Percentiles rank a stretch among this genome's conserved stretches.
Conservation (phyloP, 352 stramenopile genomes). For the Pythium sukuiense region DNA sequence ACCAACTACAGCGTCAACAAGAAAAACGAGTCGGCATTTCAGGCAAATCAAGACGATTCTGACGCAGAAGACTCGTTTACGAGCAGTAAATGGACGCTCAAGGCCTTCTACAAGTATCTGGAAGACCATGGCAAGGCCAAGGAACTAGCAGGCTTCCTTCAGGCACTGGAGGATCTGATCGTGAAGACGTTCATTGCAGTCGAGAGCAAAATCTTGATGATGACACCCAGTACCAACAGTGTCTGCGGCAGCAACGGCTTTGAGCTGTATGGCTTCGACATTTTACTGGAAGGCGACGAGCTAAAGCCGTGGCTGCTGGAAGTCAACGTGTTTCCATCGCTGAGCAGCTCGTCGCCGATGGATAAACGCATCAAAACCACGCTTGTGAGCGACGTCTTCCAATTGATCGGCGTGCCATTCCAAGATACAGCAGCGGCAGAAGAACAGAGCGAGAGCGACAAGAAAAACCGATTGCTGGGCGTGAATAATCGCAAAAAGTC, state of each 20-base stretch:
- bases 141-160: conserved; percentile 38
- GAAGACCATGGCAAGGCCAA: conserved; percentile 36
- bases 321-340: conserved; percentile 89
- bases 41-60: conserved; percentile 64
- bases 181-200: conserved; percentile 90
- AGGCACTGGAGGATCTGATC: conserved; percentile 75
- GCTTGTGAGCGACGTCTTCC: conserved; percentile 86
- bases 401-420: conserved; percentile 69
- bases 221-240: conserved; percentile 11
- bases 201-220: conserved; percentile 67
- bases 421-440: conserved; percentile 34
- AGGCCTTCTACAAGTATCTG: conserved; percentile 58
- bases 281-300: conserved; percentile 72
- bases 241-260: conserved; percentile 50
- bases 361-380: conserved; percentile 91
- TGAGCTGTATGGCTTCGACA: conserved; percentile 90
- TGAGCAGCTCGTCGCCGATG: conserved; percentile 83
- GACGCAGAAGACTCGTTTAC: conserved; percentile 36
- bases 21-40: conserved; percentile 73
- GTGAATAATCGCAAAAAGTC: conserved; percentile 31
- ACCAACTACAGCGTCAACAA: conserved; percentile 94
- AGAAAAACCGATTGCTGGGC: conserved; percentile 48
- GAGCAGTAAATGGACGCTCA: conserved; percentile 86
- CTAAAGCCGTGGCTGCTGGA: conserved; percentile 88
- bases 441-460: conserved; percentile 43